phyloP scores from a whole-genome alignment of 306 rosid genomes.

The Medicago truncatula region MtrunA17r5.0-ANR NC_053049.1:12881501-12882000 shows the following conservation, averaged over 20 bases:
- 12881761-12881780: slow-evolving; percentile 44
- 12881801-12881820: slow-evolving; percentile 69
- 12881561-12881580: too few species aligned
- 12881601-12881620: not conserved
- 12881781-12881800: slow-evolving; percentile 69
- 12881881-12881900: too few species aligned
- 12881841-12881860: slow-evolving; percentile 48
- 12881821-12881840: slow-evolving; percentile 69
- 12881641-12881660: too few species aligned
- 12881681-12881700: too few species aligned
- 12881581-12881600: too few species aligned
- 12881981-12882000: slow-evolving; percentile 36
- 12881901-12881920: too few species aligned
- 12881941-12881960: not conserved
- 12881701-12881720: not conserved
- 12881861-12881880: not conserved
- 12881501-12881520: slow-evolving; percentile 54
- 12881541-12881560: too few species aligned
- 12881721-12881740: too few species aligned
- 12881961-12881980: slow-evolving; percentile 54
- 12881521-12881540: slow-evolving; percentile 47
- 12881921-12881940: not conserved
- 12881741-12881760: too few species aligned
- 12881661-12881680: too few species aligned
- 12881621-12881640: too few species aligned